Percentiles rank a stretch among this genome's conserved stretches.
These are phyloP conservation scores for Butyriboletus loyo DNA, from an alignment of 768 basidiomycete species.

Conservation along the genomic window DNA sequence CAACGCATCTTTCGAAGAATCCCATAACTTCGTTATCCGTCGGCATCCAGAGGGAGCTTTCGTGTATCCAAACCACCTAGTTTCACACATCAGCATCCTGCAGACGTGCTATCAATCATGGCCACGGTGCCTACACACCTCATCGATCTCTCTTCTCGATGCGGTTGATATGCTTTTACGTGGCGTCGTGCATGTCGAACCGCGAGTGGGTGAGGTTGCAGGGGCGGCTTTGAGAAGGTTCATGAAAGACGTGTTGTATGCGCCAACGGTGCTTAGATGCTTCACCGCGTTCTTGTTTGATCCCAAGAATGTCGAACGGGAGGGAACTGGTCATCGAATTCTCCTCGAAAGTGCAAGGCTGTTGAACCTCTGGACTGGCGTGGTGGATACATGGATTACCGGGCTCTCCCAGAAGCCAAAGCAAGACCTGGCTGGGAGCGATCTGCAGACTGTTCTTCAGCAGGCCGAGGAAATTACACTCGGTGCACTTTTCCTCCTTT, in stretches of 20 bases:
- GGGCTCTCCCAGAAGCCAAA: slow-evolving; percentile 41
- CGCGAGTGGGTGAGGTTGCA: slow-evolving; percentile 66
- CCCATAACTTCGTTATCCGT: slow-evolving; percentile 62
- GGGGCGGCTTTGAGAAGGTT: slow-evolving; percentile 67
- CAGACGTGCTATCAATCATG: slow-evolving; percentile 78
- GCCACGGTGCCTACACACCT: slow-evolving; percentile 72
- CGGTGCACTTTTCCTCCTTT: slow-evolving; percentile 71
- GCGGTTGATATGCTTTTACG: slow-evolving; percentile 76
- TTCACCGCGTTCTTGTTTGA: slow-evolving; percentile 76
- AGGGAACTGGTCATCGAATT: slow-evolving; percentile 60
- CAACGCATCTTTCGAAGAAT: slow-evolving; percentile 61
- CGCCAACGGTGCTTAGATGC: slow-evolving; percentile 55
- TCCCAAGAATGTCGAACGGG: slow-evolving; percentile 57
- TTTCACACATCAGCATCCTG: slow-evolving; percentile 66
- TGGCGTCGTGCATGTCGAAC: slow-evolving; percentile 84
- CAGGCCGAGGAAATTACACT: slow-evolving; percentile 64
- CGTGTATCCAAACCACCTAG: slow-evolving; percentile 61
- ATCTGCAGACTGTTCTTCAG: slow-evolving; percentile 40
- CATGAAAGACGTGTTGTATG: slow-evolving; percentile 56
- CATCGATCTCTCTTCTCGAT: slow-evolving; percentile 50
- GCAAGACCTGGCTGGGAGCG: slow-evolving; percentile 39
- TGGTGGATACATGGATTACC: slow-evolving; percentile 69
- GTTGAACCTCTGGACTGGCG: slow-evolving; percentile 66
- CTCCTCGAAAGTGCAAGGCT: slow-evolving; percentile 66
- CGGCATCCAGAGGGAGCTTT: slow-evolving; percentile 62